These are phyloP conservation scores for Fusarium fujikuroi DNA, from an alignment of 2,329 filamentous ascomycete species.

Conservation along the genomic window DNA sequence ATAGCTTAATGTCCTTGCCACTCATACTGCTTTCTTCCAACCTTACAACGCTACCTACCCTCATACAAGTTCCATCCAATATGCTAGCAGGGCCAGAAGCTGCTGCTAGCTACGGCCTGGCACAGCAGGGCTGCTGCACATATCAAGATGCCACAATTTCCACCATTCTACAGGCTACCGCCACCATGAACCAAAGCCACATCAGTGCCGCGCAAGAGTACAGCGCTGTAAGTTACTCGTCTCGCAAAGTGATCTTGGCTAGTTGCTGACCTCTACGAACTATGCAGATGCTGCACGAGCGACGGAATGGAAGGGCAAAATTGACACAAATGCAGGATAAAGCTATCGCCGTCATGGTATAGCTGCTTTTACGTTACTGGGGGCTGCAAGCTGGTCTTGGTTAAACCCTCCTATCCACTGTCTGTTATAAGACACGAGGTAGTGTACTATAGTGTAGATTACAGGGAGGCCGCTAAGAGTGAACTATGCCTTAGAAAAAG, in stretches of 20 bases:
- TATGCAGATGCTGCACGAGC: not conserved
- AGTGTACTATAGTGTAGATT: not conserved
- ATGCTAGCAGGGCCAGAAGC: not conserved
- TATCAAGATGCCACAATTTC: not conserved
- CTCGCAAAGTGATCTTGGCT: not conserved
- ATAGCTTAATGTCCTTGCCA: not conserved
- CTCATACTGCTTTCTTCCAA: not conserved
- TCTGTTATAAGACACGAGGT: not conserved
- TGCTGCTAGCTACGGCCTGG: not conserved
- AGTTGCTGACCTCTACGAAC: not conserved
- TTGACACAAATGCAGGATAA: not conserved
- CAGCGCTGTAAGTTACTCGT: not conserved
- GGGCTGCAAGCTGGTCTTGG: not conserved
- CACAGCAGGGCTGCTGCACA: accelerated
- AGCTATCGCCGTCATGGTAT: not conserved
- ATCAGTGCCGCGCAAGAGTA: not conserved
- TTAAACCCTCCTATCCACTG: not conserved
- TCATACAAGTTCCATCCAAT: not conserved
- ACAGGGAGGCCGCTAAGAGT: not conserved
- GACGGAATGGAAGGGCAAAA: not conserved
- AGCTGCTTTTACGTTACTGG: not conserved
- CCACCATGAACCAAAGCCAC: not conserved
- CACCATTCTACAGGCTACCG: not conserved
- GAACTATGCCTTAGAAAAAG: not conserved
- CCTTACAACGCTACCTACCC: not conserved